A percentile compares a stretch with the other conserved stretches of the same genome.
Conservation (phyloP, 345 rosid genomes). For the Aegle marmelos region DNA sequence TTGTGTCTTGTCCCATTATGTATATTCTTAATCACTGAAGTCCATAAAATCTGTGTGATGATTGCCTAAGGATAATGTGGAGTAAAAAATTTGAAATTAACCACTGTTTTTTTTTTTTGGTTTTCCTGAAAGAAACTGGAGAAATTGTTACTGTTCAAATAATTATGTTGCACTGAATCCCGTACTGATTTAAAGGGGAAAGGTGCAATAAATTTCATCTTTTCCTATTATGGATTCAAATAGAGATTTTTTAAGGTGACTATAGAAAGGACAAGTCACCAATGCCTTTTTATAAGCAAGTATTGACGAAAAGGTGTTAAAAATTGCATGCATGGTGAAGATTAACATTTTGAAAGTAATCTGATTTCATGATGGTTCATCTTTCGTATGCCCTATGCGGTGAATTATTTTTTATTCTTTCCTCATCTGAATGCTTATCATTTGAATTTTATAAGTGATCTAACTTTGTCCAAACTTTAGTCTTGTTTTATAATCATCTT, state of each 20-base stretch:
- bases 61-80: neutral
- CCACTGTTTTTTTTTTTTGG: too few species aligned
- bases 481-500: neutral
- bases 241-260: neutral
- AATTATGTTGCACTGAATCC: neutral
- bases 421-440: neutral
- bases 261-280: neutral
- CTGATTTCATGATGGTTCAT: neutral
- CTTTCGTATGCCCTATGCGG: neutral
- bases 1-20: neutral
- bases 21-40: neutral
- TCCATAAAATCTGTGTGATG: neutral
- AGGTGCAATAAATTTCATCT: neutral
- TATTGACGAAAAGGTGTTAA: neutral
- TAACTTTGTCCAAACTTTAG: neutral
- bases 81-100: too few species aligned
- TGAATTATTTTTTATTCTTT: neutral
- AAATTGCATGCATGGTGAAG: neutral
- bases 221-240: neutral
- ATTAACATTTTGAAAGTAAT: neutral
- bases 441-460: neutral
- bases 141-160: neutral
- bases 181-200: neutral
- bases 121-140: neutral
- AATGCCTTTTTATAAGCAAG: neutral